Conservation (phyloP, 169 alveolate species). For the Pseudocohnilembus persalinus region DNA sequence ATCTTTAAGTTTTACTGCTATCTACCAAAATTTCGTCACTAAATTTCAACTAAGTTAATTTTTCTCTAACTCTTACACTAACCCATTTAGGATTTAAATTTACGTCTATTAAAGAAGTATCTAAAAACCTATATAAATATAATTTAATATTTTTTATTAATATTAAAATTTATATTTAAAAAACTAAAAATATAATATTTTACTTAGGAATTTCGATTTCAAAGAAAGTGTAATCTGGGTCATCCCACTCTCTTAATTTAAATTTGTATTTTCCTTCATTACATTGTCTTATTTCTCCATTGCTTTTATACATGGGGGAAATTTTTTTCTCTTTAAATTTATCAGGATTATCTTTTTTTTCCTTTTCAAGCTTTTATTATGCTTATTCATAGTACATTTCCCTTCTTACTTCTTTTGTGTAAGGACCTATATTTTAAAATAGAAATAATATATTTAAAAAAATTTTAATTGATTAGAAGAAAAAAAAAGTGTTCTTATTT, state of each 20-base stretch:
- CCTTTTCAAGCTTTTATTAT: conserved; percentile 33
- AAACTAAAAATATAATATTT: too few species aligned
- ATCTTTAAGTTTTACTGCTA: conserved; percentile 64
- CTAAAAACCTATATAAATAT: conserved; percentile 50
- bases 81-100: conserved; percentile 86
- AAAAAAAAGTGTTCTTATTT: too few species aligned
- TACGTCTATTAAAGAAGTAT: conserved; percentile 77
- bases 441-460: background rate
- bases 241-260: conserved; percentile 65
- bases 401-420: conserved; percentile 37
- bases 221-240: conserved; percentile 64
- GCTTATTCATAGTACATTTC: conserved; percentile 39
- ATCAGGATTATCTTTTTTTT: conserved; percentile 51
- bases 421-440: background rate
- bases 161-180: too few species aligned
- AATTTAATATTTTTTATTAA: too few species aligned
- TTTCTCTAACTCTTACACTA: conserved; percentile 82
- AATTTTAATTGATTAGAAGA: background rate
- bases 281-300: conserved; percentile 87
- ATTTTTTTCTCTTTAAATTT: conserved; percentile 54
- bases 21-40: conserved; percentile 69
- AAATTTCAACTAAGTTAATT: conserved; percentile 81
- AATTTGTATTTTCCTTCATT: conserved; percentile 86
- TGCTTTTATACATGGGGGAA: conserved; percentile 66
- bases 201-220: conserved; percentile 77